Evolutionary conservation across 169 alveolate species (phyloP).

Genomic region (Sarcocystis neurona): DNA sequence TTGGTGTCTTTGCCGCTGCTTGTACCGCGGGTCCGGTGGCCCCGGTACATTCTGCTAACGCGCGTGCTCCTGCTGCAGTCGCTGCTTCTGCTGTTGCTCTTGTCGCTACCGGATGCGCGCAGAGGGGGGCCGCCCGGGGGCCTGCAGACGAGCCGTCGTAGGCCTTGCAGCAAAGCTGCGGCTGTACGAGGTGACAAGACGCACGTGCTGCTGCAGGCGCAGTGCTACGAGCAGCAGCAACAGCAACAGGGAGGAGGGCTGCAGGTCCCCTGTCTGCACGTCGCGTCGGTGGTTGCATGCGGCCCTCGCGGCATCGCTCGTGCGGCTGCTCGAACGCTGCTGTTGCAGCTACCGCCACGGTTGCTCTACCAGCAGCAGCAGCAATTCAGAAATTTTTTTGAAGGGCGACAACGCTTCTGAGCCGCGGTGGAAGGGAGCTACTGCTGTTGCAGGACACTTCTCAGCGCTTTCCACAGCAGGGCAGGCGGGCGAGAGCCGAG

Average conservation of each 20-base stretch:
- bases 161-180: slow-evolving; percentile 29
- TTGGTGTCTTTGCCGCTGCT: not conserved
- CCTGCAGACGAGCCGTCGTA: not conserved
- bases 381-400: no score
- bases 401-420: no score
- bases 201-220: slow-evolving; percentile 6
- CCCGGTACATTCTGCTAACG: not conserved
- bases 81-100: not conserved
- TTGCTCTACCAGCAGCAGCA: no score
- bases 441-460: no score
- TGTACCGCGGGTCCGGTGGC: not conserved
- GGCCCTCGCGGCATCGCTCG: slow-evolving; percentile 4
- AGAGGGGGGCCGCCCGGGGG: slow-evolving; percentile 2
- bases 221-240: not conserved
- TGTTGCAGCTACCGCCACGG: no score
- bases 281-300: not conserved
- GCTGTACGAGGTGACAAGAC: slow-evolving; percentile 24
- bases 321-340: not conserved
- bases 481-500: not conserved
- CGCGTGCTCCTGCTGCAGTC: not conserved
- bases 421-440: no score
- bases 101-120: not conserved
- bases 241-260: not conserved
- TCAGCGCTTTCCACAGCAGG: no score
- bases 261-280: not conserved